Conservation (phyloP, 2,329 filamentous ascomycete genomes). For the Aspergillus costaricaensis region DNA sequence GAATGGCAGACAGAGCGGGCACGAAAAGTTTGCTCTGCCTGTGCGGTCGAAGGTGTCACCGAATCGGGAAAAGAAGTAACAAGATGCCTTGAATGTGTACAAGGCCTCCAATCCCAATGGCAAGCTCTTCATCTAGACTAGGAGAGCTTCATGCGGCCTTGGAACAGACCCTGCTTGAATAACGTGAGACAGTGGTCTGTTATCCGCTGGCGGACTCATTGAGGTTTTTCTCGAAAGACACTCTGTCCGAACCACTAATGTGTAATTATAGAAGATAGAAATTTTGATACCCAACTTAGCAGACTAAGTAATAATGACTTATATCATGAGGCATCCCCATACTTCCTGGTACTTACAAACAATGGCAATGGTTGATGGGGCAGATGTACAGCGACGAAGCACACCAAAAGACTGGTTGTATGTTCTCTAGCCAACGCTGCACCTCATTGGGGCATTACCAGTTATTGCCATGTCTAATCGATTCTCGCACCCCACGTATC, state of each 20-base stretch:
- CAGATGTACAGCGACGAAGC: background rate
- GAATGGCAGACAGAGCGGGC: slow-evolving; percentile 14
- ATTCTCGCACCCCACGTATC: background rate
- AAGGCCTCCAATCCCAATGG: slow-evolving; percentile 21
- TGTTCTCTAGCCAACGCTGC: background rate
- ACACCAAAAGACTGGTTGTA: background rate
- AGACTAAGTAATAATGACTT: background rate
- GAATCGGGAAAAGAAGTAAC: slow-evolving; percentile 41
- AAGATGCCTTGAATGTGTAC: slow-evolving; percentile 41
- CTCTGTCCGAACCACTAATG: background rate
- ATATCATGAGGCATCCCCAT: background rate
- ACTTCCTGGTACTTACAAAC: background rate
- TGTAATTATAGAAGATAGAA: background rate
- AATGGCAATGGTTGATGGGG: background rate
- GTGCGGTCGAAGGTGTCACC: slow-evolving; percentile 42
- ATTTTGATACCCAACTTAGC: background rate
- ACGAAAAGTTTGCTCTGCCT: slow-evolving; percentile 43
- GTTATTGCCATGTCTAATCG: background rate
- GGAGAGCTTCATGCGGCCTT: background rate
- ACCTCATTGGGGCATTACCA: no score
- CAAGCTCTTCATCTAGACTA: slow-evolving; percentile 8
- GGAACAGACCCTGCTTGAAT: background rate
- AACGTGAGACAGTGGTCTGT: background rate
- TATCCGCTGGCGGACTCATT: background rate
- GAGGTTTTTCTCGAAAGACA: no score